Base-by-base conservation (phyloP, 1,284 basidiomycete species). In the Laetiporus sulphureus region DNA sequence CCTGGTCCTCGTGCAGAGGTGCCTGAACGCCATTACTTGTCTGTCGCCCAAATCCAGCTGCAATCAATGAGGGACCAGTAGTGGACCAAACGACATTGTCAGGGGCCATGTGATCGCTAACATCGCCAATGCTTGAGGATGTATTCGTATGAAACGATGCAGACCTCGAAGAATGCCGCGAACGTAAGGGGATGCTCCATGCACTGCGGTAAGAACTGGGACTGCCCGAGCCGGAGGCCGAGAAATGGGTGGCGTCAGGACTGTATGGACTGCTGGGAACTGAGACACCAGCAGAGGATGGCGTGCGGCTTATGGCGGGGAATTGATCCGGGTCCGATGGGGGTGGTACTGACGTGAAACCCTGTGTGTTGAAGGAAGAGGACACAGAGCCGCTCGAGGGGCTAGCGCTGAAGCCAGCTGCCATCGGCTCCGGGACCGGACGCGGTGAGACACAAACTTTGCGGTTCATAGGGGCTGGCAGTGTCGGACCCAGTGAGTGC, bases 391-490 rank as follows among this genome's bases (percentile, higher is more conserved):
- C 32, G 19, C 25, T 13, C 6, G 43, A 15, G 7, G 52, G 48
- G 31, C 57, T 54, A 20, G 33, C 30, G 34, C 47, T 49, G 38
- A 52, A 36, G n/a, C 64, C 63, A 4, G 65, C 65, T 42, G 62
- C 60, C 51, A 51, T 58, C 2, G 65, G 60, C 46, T 67, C 65
- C 3, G 63, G 59, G 8, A 40, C 39, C 38, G 59, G 44, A n/a
- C 61, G 60, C 16, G 64, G 63, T 1, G 65, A 65, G 2, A 66
- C 52, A 41, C 65, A 65, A 4, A 67, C 47, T 49, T 65, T 66
- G 45, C 44, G 44, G 42, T 48, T 46, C 16, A 56, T 55, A 20
- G 43, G 48, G 6, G 53, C 54, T 4, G 58, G 50, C 20, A 48
- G 34, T 18, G 47, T 41, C 25, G 48, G 52, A 6, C 57, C 48